phyloP scores from a whole-genome alignment of 202 grass and related monocot genomes.

The Schoenoplectus triqueter region DNA sequence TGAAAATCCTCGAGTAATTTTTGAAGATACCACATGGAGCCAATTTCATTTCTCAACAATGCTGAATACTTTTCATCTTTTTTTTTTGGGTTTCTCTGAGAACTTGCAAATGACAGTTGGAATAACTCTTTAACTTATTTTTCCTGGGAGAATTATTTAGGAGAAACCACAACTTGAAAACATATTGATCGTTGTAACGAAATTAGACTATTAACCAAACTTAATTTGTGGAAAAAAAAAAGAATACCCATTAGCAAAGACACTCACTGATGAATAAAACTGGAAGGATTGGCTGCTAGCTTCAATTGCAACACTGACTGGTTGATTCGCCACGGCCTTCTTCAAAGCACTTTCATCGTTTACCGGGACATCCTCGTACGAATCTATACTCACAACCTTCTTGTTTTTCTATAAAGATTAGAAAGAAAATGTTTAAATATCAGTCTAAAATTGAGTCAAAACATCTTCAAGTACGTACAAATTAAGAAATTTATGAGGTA shows the following conservation, averaged over 20 bases:
- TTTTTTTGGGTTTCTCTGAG: no score
- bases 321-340: constrained; percentile 51
- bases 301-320: constrained; percentile 58
- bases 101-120: not conserved
- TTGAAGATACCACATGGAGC: not conserved
- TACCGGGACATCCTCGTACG: constrained; percentile 43
- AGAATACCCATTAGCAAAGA: not conserved
- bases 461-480: not conserved
- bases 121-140: not conserved
- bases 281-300: constrained; percentile 43
- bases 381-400: constrained; percentile 44
- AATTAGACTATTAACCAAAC: not conserved
- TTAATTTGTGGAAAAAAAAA: no score
- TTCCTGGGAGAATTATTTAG: not conserved
- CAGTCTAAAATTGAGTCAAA: not conserved
- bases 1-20: not conserved
- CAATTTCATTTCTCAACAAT: not conserved
- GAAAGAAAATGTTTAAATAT: no score
- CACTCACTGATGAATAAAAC: constrained; percentile 44
- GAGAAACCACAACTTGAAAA: not conserved
- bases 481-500: not conserved
- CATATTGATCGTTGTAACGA: no score
- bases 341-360: constrained; percentile 45
- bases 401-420: constrained; percentile 46
- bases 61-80: no score